These are phyloP conservation scores for Neopestalotiopsis clavispora DNA, from an alignment of 2,329 filamentous ascomycete species.

Conservation along the genomic window DNA sequence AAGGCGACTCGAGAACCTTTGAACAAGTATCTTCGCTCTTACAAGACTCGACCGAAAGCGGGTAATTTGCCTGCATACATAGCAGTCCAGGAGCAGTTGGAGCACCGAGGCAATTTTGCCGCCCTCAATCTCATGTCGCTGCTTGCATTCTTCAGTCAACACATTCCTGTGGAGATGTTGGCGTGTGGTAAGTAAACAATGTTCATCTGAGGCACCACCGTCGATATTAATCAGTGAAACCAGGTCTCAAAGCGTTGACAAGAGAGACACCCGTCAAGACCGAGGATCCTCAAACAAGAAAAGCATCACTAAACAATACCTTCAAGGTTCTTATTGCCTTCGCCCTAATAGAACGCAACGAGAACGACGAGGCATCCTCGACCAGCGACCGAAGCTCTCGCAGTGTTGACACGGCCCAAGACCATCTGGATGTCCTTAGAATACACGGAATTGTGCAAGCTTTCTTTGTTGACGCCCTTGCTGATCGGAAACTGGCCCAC, in stretches of 20 bases:
- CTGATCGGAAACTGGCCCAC: conserved; percentile 43
- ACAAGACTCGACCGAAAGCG: conserved; percentile 59
- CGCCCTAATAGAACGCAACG: conserved; percentile 56
- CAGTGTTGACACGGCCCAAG: conserved; percentile 45
- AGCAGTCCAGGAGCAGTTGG: conserved; percentile 54
- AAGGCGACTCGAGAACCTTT: conserved; percentile 66
- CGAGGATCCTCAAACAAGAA: conserved; percentile 40
- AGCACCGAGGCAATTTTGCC: conserved; percentile 50
- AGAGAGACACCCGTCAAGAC: conserved; percentile 52
- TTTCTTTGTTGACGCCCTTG: conserved; percentile 54
- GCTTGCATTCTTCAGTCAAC: conserved; percentile 67
- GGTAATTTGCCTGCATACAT: conserved; percentile 53
- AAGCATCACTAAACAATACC: conserved; percentile 49
- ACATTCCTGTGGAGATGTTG: conserved; percentile 70
- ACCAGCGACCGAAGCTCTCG: conserved; percentile 46
- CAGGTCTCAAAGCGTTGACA: conserved; percentile 51
- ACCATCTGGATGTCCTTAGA: conserved; percentile 54
- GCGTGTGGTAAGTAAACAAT: conserved; percentile 51
- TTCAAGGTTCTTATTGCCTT: conserved; percentile 56
- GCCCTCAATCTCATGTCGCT: conserved; percentile 69
- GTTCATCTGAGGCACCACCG: neutral
- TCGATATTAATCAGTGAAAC: conserved; percentile 19
- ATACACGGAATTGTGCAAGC: conserved; percentile 58
- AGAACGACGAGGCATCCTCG: conserved; percentile 46
- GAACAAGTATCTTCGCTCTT: conserved; percentile 63